Percentiles rank a stretch among this genome's conserved stretches.
phyloP scores from a whole-genome alignment of 305 asterid species.

The Fraxinus greggii region DNA sequence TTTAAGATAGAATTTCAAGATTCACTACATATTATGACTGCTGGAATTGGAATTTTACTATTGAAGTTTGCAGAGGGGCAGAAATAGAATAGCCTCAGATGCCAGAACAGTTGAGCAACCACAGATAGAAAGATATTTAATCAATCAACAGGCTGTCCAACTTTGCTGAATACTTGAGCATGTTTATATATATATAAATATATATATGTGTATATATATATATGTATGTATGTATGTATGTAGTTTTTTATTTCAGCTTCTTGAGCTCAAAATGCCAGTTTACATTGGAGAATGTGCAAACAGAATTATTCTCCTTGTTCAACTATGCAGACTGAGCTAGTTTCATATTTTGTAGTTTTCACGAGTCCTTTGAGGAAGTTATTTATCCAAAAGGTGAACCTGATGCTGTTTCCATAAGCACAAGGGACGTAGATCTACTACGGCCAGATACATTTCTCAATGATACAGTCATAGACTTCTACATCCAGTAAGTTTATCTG shows the following conservation, averaged over 20 bases:
- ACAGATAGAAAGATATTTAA: not conserved
- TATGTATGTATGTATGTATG: no score
- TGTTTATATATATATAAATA: not conserved
- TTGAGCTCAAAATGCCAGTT: not conserved
- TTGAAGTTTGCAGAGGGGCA: not conserved
- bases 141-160: not conserved
- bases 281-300: not conserved
- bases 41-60: not conserved
- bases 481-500: slow-evolving; percentile 68
- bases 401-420: slow-evolving; percentile 87
- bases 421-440: slow-evolving; percentile 81
- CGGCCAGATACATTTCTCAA: slow-evolving; percentile 89
- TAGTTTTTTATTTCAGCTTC: not conserved
- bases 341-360: slow-evolving; percentile 53
- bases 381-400: slow-evolving; percentile 89
- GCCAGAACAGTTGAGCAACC: not conserved
- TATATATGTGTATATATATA: no score
- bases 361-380: slow-evolving; percentile 73
- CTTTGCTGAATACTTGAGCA: not conserved
- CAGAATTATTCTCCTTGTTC: slow-evolving; percentile 1
- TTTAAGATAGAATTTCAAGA: no score
- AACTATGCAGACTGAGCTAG: slow-evolving; percentile 20
- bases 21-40: not conserved
- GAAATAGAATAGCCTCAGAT: not conserved
- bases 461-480: slow-evolving; percentile 91